phyloP scores from a whole-genome alignment of 192 early-diverging fungal genomes.

The Coemansia guatemalensis region DNA sequence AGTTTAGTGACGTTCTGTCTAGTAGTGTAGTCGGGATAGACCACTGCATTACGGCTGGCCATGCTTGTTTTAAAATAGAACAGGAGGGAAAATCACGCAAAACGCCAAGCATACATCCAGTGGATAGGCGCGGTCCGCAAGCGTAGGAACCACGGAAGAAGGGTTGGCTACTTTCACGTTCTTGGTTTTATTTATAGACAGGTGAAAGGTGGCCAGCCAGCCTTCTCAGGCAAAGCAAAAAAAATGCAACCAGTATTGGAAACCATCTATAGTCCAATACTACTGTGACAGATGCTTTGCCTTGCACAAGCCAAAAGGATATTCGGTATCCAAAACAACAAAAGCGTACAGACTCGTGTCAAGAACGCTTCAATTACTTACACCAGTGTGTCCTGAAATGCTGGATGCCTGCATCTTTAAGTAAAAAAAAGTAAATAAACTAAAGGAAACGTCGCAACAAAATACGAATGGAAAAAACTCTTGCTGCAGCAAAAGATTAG shows the following conservation, averaged over 20 bases:
- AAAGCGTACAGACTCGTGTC: background rate
- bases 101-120: background rate
- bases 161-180: background rate
- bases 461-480: background rate
- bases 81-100: background rate
- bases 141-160: background rate
- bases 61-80: background rate
- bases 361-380: constrained; percentile 19
- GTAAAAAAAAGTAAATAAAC: background rate
- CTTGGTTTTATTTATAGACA: background rate
- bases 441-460: constrained; percentile 3
- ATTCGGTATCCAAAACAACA: background rate
- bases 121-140: background rate
- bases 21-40: background rate
- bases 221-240: background rate
- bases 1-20: background rate
- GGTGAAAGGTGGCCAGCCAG: background rate
- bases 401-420: constrained; percentile 37
- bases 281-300: background rate
- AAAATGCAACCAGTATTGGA: background rate
- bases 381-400: constrained; percentile 44
- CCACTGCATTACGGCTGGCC: background rate
- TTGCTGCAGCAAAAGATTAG: background rate
- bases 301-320: background rate
- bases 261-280: background rate